Evolutionary conservation across 768 basidiomycete species (phyloP), one percentile per base, ranked within the genome.

Genomic region (Xerocomellus amylosporus): DNA sequence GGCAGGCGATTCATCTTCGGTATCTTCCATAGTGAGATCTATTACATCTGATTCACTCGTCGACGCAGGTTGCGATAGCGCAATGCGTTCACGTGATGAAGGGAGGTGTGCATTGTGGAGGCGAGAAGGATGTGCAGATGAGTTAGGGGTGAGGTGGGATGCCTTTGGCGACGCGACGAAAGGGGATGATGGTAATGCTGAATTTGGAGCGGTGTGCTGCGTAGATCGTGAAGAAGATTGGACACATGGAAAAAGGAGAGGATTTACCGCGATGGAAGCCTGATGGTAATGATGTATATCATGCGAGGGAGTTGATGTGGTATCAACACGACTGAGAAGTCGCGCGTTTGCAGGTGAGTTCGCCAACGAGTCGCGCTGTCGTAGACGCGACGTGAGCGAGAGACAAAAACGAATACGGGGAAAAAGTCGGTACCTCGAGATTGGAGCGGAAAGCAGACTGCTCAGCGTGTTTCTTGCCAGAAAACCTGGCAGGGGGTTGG

Each of bases 11-110:
- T 60, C 68, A 9, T 65, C 65, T 24, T 66, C 55, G 26, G 63
- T 63, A 61, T 70, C 63, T 22, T 53, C 58, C 19, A 47, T 31
- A 37, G 59, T 66, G 54, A 61, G 66, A 51, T 66, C 61, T 51
- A 63, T 67, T 5, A 60, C 46, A 1, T 61, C 60, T 12, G 58
- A 51, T 2, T 58, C 26, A 5, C 19, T 39, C 30, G 31, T 43
- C 3, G 46, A 47, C 26, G 44, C 17, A 33, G 42, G 22, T 34
- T 33, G 50, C 13, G n/a, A 48, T 17, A 14, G 26, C 15, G 10
- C 15, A 37, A 15, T 15, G 10, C 38, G 48, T 49, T 37, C 19
- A 19, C 22, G 47, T 33, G 55, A 53, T 30, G 58, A 51, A 15
- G 46, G 13, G n/a, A 8, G 41, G 31, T 22, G 56, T 14, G 41